Conservation (phyloP, 2,329 filamentous ascomycete species). For the Epicoccum sorghinum region DNA sequence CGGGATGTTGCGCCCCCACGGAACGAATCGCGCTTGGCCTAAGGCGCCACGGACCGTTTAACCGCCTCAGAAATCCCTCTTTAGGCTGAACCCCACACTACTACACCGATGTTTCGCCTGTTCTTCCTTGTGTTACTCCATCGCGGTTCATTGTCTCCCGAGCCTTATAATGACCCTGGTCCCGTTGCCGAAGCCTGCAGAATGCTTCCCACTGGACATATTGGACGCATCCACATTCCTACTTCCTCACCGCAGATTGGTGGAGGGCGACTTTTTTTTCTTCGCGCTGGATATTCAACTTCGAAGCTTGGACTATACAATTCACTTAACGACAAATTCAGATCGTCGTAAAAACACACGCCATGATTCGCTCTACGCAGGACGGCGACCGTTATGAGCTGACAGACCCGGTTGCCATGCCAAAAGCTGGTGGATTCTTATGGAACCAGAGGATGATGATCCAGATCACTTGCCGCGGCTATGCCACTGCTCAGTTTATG, state of each 20-base stretch:
- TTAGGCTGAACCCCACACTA: conserved; percentile 39
- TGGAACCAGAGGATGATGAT: conserved; percentile 69
- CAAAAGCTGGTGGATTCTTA: conserved; percentile 62
- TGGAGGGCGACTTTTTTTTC: neutral
- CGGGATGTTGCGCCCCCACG: conserved; percentile 11
- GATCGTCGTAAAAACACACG: neutral
- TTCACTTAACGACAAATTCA: neutral
- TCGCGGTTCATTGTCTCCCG: conserved; percentile 29
- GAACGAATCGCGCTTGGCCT: conserved; percentile 24
- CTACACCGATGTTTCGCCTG: conserved; percentile 22
- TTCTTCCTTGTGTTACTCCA: conserved; percentile 11
- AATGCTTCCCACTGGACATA: neutral
- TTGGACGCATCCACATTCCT: neutral
- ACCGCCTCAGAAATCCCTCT: conserved; percentile 37
- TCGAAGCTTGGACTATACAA: neutral
- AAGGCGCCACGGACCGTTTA: conserved; percentile 43
- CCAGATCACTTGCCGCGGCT: conserved; percentile 64
- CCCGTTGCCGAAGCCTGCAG: neutral
- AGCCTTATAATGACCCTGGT: conserved; percentile 29
- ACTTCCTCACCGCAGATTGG: neutral
- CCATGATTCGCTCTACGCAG: conserved; percentile 50
- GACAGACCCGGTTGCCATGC: conserved; percentile 61
- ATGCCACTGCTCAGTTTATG: conserved; percentile 65
- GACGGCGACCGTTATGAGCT: conserved; percentile 63
- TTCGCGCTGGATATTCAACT: neutral